phyloP scores from a whole-genome alignment of 345 rosid genomes.

The Hibiscus mutabilis region DNA sequence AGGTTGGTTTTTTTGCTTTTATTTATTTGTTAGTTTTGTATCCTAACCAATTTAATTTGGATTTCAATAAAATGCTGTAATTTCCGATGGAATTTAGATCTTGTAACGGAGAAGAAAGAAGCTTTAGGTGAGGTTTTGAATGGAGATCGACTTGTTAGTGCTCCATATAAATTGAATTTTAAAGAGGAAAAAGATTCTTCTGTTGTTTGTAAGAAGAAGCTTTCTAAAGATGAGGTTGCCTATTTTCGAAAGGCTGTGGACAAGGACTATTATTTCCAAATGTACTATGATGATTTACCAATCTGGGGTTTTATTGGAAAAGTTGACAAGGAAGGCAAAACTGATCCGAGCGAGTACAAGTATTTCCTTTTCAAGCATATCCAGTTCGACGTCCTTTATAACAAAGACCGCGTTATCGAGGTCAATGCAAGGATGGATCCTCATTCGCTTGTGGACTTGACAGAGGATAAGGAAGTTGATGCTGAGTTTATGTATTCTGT shows the following conservation, averaged over 20 bases:
- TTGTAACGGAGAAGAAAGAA: conserved; percentile 71
- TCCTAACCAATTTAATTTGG: not conserved
- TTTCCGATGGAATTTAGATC: conserved; percentile 31
- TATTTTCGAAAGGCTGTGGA: conserved; percentile 52
- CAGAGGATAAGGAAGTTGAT: conserved; percentile 71
- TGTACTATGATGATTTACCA: conserved; percentile 85
- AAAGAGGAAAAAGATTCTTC: conserved; percentile 57
- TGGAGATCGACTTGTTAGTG: conserved; percentile 81
- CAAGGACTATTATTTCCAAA: conserved; percentile 85
- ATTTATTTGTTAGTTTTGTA: conserved; percentile 1
- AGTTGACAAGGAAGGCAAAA: conserved; percentile 60
- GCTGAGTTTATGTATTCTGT: conserved; percentile 75
- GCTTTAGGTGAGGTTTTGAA: conserved; percentile 88
- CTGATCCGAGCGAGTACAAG: conserved; percentile 50
- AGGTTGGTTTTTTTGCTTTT: conserved; percentile 26
- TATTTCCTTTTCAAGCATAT: conserved; percentile 70
- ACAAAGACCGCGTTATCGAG: conserved; percentile 72
- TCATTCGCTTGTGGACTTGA: conserved; percentile 58
- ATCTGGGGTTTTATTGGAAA: conserved; percentile 90
- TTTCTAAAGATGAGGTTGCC: conserved; percentile 53
- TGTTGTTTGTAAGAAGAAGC: conserved; percentile 52
- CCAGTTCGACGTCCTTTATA: conserved; percentile 64
- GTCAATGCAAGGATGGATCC: conserved; percentile 67
- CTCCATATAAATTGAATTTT: conserved; percentile 76
- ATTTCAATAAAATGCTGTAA: conserved; percentile 10